Conservation (phyloP, 257 asterid species). For the Anisodus tanguticus region DNA sequence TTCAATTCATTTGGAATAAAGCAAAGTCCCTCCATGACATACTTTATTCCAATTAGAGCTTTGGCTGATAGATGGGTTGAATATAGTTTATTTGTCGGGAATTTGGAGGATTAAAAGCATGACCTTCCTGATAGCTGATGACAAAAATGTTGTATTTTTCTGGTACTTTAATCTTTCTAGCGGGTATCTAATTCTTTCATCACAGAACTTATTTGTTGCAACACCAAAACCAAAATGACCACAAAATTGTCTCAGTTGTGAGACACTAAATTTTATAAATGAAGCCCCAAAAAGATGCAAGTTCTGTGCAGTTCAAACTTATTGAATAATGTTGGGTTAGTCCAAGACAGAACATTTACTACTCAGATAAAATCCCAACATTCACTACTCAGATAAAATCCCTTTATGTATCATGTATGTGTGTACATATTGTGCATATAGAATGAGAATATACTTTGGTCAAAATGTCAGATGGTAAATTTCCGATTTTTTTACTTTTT, state of each 20-base stretch:
- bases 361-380: not conserved
- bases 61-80: conserved; percentile 11
- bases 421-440: not conserved
- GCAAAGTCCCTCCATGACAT: not conserved
- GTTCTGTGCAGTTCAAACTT: not conserved
- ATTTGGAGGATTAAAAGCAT: not conserved
- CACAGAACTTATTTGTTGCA: not conserved
- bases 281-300: not conserved
- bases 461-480: not conserved
- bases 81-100: conserved; percentile 5
- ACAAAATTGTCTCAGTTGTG: not conserved
- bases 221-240: conserved; percentile 6
- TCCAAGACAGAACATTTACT: not conserved
- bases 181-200: not conserved
- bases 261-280: not conserved
- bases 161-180: no score
- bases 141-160: not conserved
- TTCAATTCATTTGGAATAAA: not conserved
- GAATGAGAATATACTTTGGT: not conserved
- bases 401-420: not conserved
- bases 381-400: conserved; percentile 1
- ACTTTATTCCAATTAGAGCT: not conserved
- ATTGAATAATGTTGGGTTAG: conserved; percentile 10
- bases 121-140: not conserved
- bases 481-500: not conserved